These are phyloP conservation scores for Clarireedia monteithiana DNA, from an alignment of 2,329 filamentous ascomycete species.

Conservation along the genomic window DNA sequence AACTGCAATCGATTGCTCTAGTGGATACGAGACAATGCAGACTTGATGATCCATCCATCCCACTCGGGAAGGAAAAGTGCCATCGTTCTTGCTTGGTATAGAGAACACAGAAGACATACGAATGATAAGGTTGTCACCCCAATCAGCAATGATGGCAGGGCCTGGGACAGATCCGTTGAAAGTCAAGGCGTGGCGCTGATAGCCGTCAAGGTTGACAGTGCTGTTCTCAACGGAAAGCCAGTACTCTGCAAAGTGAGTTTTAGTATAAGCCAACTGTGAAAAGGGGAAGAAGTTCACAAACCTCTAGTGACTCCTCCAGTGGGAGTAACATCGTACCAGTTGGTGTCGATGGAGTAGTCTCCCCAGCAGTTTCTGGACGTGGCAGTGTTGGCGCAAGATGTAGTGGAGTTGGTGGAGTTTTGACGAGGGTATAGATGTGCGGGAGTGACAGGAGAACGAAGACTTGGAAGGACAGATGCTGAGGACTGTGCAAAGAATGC, in stretches of 20 bases:
- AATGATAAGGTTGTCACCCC: conserved; percentile 28
- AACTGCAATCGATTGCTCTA: too few relatives aligned
- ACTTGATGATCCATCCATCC: too few relatives aligned
- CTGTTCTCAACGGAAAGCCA: conserved; percentile 22
- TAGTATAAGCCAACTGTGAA: conserved; percentile 6
- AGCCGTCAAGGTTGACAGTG: conserved; percentile 33
- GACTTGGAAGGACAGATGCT: conserved; percentile 18
- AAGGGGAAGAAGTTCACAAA: conserved; percentile 6
- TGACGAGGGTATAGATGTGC: conserved; percentile 12
- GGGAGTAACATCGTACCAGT: conserved; percentile 26
- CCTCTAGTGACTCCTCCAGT: conserved; percentile 30
- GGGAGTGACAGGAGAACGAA: conserved; percentile 8
- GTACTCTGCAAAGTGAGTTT: conserved; percentile 14
- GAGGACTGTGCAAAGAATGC: conserved; percentile 15
- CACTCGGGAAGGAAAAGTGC: too few relatives aligned
- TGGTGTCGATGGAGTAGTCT: conserved; percentile 26
- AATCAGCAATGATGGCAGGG: conserved; percentile 34
- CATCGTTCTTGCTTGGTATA: background rate
- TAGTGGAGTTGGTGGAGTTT: background rate
- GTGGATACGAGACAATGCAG: background rate
- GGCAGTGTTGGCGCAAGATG: conserved; percentile 24
- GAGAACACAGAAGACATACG: conserved; percentile 4
- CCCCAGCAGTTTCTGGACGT: conserved; percentile 28
- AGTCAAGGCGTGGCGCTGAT: conserved; percentile 44
- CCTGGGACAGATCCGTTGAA: conserved; percentile 33